Evolutionary conservation across 2,329 filamentous ascomycete genomes (phyloP), one percentile per base, ranked within the genome.

Genomic region (Didymella pomorum): DNA sequence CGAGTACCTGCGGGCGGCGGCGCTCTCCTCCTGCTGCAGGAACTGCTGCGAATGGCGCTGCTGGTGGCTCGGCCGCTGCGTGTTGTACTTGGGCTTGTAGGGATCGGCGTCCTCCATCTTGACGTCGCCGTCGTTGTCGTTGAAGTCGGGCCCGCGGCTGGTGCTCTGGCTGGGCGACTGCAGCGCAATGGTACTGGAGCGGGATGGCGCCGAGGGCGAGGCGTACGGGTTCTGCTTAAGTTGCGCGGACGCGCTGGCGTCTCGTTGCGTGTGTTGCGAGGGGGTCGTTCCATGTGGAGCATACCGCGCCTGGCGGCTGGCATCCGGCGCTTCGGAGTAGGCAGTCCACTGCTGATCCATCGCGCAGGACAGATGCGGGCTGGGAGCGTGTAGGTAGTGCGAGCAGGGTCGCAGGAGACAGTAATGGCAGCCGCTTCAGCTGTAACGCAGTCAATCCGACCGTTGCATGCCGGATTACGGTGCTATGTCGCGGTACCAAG

Each of bases 1-100:
- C 45, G 94, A 98, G 79, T 98, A 98, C 74, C 93, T 88, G 76
- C 96, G 91, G 59, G 93, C 91, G 56, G 92, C 92, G 49, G 91
- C 84, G 42, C 92, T 95, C 58, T 91, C 88, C 72, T 94, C 91
- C 88, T 72, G 67, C 49, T 89, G 81, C 45, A 88, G 79, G 66
- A 89, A 90, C 76, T 94, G 89, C 68, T 92, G 86, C 62, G 86
- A 92, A 60, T 87, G 82, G 67, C 94, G 88, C 71, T 92, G 87
- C 74, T 92, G 89, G 74, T 93, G 90, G 76, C 87, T 87, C 42
- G 91, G 87, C 67, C 91, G 87, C 79, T 92, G 87, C 60, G 91
- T 86, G 78, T 61, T 65, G 60, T 97, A 96, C 78, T 96, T 96
- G 73, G 92, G 87, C 77, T 89, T 87, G 79, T 96, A 96, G 46